These are phyloP conservation scores for Flueggea neowawraea DNA, from an alignment of 441 rosid species.

Conservation along the genomic window DNA sequence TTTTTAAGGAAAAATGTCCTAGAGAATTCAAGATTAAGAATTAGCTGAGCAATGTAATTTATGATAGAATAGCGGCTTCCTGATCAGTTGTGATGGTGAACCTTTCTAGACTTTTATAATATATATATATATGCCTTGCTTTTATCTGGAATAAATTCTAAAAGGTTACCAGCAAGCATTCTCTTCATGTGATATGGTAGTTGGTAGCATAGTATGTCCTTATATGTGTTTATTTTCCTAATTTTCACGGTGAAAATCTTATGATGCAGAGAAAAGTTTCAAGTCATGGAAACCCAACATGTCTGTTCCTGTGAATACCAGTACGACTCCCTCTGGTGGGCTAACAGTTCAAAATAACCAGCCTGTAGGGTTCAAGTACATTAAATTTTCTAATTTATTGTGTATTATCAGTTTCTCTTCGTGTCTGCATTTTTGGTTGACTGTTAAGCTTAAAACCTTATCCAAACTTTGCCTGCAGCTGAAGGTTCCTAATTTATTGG, in stretches of 20 bases:
- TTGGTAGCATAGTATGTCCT: slow-evolving; percentile 1
- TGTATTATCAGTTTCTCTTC: not conserved
- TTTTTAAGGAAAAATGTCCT: not conserved
- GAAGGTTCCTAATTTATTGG: slow-evolving; percentile 55
- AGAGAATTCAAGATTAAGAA: not conserved
- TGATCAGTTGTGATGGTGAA: not conserved
- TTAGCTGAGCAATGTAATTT: not conserved
- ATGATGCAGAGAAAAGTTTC: slow-evolving; percentile 37
- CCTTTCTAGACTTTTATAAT: not conserved
- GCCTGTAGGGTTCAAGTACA: slow-evolving; percentile 28
- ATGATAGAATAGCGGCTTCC: not conserved
- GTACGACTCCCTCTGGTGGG: slow-evolving; percentile 19
- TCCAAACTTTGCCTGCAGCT: slow-evolving; percentile 14
- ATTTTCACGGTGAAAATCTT: not conserved
- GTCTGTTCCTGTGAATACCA: slow-evolving; percentile 25
- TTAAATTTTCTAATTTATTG: slow-evolving; percentile 4
- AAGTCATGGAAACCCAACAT: slow-evolving; percentile 46
- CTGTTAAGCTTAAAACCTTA: slow-evolving; percentile 4
- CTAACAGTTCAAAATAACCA: slow-evolving; percentile 25
- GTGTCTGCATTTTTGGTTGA: slow-evolving; percentile 5
- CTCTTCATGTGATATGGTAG: not conserved
- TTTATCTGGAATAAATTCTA: slow-evolving; percentile 5
- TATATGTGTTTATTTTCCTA: slow-evolving; percentile 7
- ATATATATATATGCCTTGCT: too few relatives aligned
- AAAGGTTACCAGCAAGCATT: not conserved